Evolutionary conservation across 1,284 basidiomycete genomes (phyloP).

Genomic region (Ustilago hordei): DNA sequence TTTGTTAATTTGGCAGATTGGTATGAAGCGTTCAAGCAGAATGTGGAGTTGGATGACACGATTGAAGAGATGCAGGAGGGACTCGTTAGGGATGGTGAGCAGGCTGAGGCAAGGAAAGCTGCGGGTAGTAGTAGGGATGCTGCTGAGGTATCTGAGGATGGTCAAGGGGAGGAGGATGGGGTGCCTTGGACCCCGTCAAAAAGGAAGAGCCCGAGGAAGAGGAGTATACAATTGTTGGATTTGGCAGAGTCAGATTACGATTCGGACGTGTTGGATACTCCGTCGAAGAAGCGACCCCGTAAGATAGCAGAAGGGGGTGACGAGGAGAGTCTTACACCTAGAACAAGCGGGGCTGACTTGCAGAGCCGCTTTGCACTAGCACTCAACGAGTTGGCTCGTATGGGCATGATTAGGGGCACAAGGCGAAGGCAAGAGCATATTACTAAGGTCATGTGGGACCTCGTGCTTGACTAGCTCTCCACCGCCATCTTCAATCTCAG

Average conservation of each 20-base stretch:
- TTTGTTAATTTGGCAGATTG: conserved; percentile 67
- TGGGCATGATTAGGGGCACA: conserved; percentile 63
- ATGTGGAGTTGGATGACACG: conserved; percentile 32
- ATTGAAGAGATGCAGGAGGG: conserved; percentile 9
- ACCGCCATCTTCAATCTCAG: not conserved
- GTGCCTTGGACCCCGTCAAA: conserved; percentile 16
- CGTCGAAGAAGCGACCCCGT: conserved; percentile 11
- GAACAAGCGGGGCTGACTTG: conserved; percentile 21
- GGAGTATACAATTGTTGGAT: conserved; percentile 1
- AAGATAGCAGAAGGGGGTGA: not conserved
- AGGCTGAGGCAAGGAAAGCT: not conserved
- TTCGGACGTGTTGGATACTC: conserved; percentile 25
- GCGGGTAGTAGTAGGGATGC: not conserved
- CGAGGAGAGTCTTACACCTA: not conserved
- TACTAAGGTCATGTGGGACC: conserved; percentile 62
- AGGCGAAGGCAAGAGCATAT: conserved; percentile 62
- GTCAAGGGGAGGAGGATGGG: not conserved
- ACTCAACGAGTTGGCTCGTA: conserved; percentile 60
- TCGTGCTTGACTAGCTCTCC: conserved; percentile 42
- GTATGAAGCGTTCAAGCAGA: conserved; percentile 63
- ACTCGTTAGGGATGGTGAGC: not conserved
- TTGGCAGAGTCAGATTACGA: conserved; percentile 18
- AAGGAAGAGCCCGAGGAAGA: conserved; percentile 11
- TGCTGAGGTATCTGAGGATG: not conserved
- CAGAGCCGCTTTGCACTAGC: conserved; percentile 63